phyloP scores from a whole-genome alignment of 257 asterid species.

The Verbascum thapsus region DNA sequence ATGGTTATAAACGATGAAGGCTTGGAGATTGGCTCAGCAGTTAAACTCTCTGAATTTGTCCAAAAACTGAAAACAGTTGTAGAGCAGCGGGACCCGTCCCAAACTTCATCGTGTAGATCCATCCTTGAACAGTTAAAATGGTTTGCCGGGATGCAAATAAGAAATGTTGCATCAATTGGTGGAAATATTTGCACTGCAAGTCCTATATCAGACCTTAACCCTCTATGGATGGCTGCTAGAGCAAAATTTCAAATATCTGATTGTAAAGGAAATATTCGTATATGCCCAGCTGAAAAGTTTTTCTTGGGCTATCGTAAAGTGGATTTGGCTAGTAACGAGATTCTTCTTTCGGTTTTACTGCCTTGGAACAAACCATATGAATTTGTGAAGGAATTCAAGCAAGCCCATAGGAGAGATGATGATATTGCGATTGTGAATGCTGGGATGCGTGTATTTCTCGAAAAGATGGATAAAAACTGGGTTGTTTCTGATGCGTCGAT shows the following conservation, averaged over 20 bases:
- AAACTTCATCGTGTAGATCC: slow-evolving; percentile 83
- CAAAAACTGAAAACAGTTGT: slow-evolving; percentile 49
- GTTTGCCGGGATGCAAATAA: slow-evolving; percentile 96
- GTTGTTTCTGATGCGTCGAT: slow-evolving; percentile 73
- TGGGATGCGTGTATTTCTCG: slow-evolving; percentile 80
- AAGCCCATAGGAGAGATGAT: slow-evolving; percentile 94
- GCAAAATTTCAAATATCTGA: slow-evolving; percentile 71
- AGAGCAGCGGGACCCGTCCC: slow-evolving; percentile 48
- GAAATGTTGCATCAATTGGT: slow-evolving; percentile 85
- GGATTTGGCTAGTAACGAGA: slow-evolving; percentile 71
- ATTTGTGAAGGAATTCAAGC: slow-evolving; percentile 88
- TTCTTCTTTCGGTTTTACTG: slow-evolving; percentile 72
- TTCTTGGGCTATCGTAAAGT: slow-evolving; percentile 88
- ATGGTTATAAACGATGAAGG: slow-evolving; percentile 64
- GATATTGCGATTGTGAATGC: slow-evolving; percentile 97
- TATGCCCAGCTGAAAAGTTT: slow-evolving; percentile 66
- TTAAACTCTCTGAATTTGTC: slow-evolving; percentile 74
- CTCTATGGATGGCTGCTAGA: slow-evolving; percentile 89
- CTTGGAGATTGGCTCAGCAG: slow-evolving; percentile 88
- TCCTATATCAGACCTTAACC: slow-evolving; percentile 96
- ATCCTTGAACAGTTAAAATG: slow-evolving; percentile 78
- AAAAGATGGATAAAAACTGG: slow-evolving; percentile 62
- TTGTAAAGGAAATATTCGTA: slow-evolving; percentile 60
- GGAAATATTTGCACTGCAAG: slow-evolving; percentile 98
- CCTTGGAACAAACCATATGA: slow-evolving; percentile 79